Evolutionary conservation across 805 yeast species (phyloP).

Genomic region (Cyberlindnera sargentensis): DNA sequence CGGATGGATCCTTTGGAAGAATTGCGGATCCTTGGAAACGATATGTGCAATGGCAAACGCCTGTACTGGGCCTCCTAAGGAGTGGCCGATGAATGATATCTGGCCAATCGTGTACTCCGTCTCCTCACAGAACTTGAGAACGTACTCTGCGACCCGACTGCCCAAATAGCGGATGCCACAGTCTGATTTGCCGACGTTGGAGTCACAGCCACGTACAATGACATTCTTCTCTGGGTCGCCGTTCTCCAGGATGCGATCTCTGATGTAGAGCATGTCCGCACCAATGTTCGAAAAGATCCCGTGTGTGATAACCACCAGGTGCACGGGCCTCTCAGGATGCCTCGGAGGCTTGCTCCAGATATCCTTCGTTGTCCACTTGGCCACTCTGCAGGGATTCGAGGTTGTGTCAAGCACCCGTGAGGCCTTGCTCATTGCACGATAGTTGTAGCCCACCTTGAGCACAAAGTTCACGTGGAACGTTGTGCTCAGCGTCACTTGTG

Average conservation of each 20-base stretch:
- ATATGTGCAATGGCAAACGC: constrained; percentile 85
- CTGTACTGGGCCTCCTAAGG: constrained; percentile 89
- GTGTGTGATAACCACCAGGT: constrained; percentile 81
- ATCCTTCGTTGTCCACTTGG: constrained; percentile 48
- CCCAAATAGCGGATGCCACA: constrained; percentile 84
- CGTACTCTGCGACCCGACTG: constrained; percentile 65
- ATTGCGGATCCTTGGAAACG: constrained; percentile 49
- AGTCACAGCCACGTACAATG: constrained; percentile 75
- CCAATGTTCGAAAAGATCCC: constrained; percentile 88
- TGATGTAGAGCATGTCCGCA: constrained; percentile 83
- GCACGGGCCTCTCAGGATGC: constrained; percentile 50
- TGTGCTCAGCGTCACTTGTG: constrained; percentile 71
- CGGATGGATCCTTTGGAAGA: constrained; percentile 62
- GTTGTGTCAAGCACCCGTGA: not conserved
- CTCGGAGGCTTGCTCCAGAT: constrained; percentile 71
- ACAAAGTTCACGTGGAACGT: constrained; percentile 64
- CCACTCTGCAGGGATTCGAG: constrained; percentile 18
- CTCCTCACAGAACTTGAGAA: constrained; percentile 40
- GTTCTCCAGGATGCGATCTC: constrained; percentile 62
- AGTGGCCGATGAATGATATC: constrained; percentile 88
- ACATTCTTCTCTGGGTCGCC: constrained; percentile 36
- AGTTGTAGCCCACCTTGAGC: constrained; percentile 47
- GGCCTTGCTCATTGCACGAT: constrained; percentile 12
- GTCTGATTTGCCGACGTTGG: constrained; percentile 83
- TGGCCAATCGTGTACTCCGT: constrained; percentile 38